Conservation (phyloP, 2,329 filamentous ascomycete species). For the Alternaria brassicicola region DNA sequence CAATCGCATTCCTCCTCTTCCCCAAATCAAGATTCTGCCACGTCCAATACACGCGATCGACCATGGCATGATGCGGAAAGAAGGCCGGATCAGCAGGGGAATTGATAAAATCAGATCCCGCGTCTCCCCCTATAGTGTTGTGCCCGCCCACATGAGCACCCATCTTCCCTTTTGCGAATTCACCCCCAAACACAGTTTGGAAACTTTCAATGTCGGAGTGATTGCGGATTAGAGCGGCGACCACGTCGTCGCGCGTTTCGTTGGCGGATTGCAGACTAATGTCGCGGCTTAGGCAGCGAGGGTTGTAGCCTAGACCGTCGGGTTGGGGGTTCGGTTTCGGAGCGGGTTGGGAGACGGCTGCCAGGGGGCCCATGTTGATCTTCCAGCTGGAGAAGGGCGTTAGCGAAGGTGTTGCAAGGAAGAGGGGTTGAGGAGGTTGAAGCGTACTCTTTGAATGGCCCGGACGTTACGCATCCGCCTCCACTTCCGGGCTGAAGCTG, state of each 20-base stretch:
- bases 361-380: constrained; percentile 58
- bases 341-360: constrained; percentile 32
- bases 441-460: constrained; percentile 57
- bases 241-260: constrained; percentile 33
- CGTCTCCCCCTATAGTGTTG: constrained; percentile 53
- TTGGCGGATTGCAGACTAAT: constrained; percentile 33
- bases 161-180: constrained; percentile 40
- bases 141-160: constrained; percentile 56
- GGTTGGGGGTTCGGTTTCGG: constrained; percentile 35
- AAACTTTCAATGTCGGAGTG: constrained; percentile 43
- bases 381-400: constrained; percentile 26
- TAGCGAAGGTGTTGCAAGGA: not conserved
- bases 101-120: not conserved
- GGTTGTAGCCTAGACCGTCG: constrained; percentile 41
- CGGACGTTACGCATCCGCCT: constrained; percentile 61
- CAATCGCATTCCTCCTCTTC: constrained; percentile 49
- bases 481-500: constrained; percentile 58
- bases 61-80: constrained; percentile 53
- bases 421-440: not conserved
- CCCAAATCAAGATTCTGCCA: constrained; percentile 57
- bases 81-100: constrained; percentile 1
- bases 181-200: constrained; percentile 47
- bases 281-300: constrained; percentile 50
- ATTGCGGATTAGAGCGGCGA: constrained; percentile 30
- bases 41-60: constrained; percentile 58